Base-by-base conservation (phyloP, 805 yeast species). In the Wickerhamomyces chambardii region DNA sequence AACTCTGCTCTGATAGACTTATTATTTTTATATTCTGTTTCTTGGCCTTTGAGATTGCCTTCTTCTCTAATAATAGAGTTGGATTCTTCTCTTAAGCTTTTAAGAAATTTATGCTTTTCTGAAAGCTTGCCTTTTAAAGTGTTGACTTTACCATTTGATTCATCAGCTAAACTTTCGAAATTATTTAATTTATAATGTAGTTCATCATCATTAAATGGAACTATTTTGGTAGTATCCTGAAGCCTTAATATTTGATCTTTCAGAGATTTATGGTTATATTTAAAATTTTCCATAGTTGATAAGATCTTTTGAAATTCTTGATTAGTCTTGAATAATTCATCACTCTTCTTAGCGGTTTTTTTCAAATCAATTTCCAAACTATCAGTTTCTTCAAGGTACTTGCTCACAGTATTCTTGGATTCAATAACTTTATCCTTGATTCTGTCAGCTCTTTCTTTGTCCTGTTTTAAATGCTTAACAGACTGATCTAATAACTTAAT, bases 271-370 rank as follows among this genome's bases (percentile, higher is more conserved):
- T 64, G 61, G 32, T 69, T 68, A 33, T 72, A 73, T 26, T 63
- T 59, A 31, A 82, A 51, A 34, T 72, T 74, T 28, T 81, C 84
- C 17, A 78, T 56, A 41, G 73, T 73, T 21, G 82, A 76, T 16
- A 89, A 51, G 1, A 77, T 73, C 40, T 76, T 67, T 51, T 86
- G 95, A 51, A 80, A 89, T 38, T 82, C 81, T 51, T 85, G 95
- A 49, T 85, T 84, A 2, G 84, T 67, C 33, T 75, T 73, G 56
- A 86, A 87, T 12, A 89, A 60, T 12, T 51, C 51, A 32, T 82
- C 79, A 4, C 85, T 68, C 44, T 79, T 73, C 28, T 56, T 54
- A n/a, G 79, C 78, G 2, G 77, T 63, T 4, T 52, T 52, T 15
- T 67, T 66, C 34, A 89, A 67, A 39, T 75, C 59, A 6, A 44